Evolutionary conservation across 441 rosid genomes (phyloP).

Genomic region (Erysimum pusillum): DNA sequence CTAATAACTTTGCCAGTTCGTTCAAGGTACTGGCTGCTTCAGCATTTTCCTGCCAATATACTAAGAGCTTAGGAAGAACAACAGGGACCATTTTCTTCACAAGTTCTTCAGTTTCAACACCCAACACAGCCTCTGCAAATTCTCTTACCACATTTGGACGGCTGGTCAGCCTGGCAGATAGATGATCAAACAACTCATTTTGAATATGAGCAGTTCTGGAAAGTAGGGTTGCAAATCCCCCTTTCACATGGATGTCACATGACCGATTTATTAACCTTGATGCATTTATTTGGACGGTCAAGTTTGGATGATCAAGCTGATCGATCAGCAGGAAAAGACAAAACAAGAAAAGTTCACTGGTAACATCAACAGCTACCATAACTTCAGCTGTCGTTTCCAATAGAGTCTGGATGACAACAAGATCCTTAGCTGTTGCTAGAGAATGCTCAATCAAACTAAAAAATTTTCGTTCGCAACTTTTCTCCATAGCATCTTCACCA

Average conservation of each 20-base stretch:
- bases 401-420: conserved; percentile 80
- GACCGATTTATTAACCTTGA: conserved; percentile 81
- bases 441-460: conserved; percentile 71
- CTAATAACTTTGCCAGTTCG: conserved; percentile 81
- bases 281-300: conserved; percentile 75
- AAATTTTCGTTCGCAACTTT: conserved; percentile 61
- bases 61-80: conserved; percentile 96
- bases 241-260: conserved; percentile 81
- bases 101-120: conserved; percentile 77
- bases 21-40: conserved; percentile 68
- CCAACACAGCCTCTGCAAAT: conserved; percentile 93
- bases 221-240: conserved; percentile 77
- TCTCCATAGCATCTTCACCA: conserved; percentile 52
- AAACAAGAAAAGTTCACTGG: conserved; percentile 72
- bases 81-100: conserved; percentile 84
- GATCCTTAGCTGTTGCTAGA: conserved; percentile 69
- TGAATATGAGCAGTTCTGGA: conserved; percentile 68
- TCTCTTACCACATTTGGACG: conserved; percentile 83
- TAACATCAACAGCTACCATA: conserved; percentile 77
- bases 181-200: conserved; percentile 75
- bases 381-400: conserved; percentile 81
- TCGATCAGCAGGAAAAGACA: conserved; percentile 85
- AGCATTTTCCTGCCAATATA: conserved; percentile 74
- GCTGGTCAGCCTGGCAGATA: conserved; percentile 70
- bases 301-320: conserved; percentile 85